Evolutionary conservation across 768 basidiomycete species (phyloP).

Genomic region (Rhizopogon roseolus): DNA sequence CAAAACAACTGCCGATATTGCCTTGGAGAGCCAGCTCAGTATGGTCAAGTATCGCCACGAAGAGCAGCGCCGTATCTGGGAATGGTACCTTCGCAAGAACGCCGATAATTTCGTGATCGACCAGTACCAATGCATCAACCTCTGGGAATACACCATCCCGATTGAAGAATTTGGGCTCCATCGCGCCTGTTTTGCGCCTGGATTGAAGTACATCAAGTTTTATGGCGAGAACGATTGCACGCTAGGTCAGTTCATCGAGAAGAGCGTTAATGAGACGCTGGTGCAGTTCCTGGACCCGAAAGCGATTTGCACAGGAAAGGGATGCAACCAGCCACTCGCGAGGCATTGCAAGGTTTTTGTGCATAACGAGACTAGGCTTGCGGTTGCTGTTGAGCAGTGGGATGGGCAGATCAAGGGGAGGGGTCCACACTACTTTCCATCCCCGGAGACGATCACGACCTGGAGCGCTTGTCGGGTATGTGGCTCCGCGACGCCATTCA

Average conservation of each 20-base stretch:
- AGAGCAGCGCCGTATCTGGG: conserved; percentile 88
- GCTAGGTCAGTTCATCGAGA: conserved; percentile 90
- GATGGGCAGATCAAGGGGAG: conserved; percentile 59
- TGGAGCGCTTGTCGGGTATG: conserved; percentile 86
- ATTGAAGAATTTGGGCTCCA: conserved; percentile 60
- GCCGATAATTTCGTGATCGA: conserved; percentile 83
- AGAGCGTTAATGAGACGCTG: conserved; percentile 62
- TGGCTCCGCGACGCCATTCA: conserved; percentile 78
- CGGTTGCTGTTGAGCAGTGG: conserved; percentile 88
- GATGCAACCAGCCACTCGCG: conserved; percentile 75
- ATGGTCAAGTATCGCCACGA: conserved; percentile 76
- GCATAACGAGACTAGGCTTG: conserved; percentile 80
- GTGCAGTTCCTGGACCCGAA: conserved; percentile 68
- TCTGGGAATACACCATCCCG: conserved; percentile 79
- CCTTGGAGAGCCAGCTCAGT: conserved; percentile 65
- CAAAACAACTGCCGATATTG: conserved; percentile 66
- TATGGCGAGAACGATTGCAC: conserved; percentile 93
- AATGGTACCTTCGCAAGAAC: conserved; percentile 91
- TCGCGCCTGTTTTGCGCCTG: conserved; percentile 75
- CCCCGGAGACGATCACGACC: conserved; percentile 79
- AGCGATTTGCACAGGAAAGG: conserved; percentile 77
- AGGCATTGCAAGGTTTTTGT: conserved; percentile 89
- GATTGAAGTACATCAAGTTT: conserved; percentile 71
- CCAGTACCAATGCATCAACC: conserved; percentile 85
- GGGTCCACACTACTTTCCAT: conserved; percentile 47